Base-by-base conservation (phyloP, 306 rosid genomes). In the Cucurbita pepo region DNA sequence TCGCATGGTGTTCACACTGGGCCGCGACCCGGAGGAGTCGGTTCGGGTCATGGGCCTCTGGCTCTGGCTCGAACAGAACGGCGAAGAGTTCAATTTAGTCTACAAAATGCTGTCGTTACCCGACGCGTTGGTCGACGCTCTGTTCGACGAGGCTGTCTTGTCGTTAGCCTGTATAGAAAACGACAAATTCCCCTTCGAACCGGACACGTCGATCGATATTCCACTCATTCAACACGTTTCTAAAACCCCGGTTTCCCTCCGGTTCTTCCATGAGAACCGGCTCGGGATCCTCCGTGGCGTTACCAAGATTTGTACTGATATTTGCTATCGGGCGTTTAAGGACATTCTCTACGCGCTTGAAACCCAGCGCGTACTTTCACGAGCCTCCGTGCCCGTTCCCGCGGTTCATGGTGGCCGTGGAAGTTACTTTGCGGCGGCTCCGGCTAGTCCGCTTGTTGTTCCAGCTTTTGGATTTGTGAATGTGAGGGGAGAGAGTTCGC, bases 31-130 rank as follows among this genome's bases (percentile, higher is more conserved):
- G 0, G 64, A 81, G 0, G 79, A 80, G 62, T 81, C 89, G 1
- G 72, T 77, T 0, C 84, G 79, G 1, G 76, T 89, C 18, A 85
- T 89, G 89, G 88, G 86, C 3, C 76, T 91, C 16, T 74, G 90
- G 80, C 36, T 91, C 62, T 91, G 96, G 94, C 73, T 87, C 0
- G 97, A 91, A 38, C 76, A 64, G 0, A 37, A 18, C 0, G 71
- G 61, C 5, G 57, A 53, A 3, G 74, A 83, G 30, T 62, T 21
- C 16, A 71, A 58, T 47, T 14, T 79, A 18, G 57, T 88, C 0
- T 5, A 65, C 30, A 85, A 78, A 43, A 19, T 88, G 8, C 65
- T 81, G 10, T 44, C 44, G 0, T 82, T 88, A 25, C 82, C 91
- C 0, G 72, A 86, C 22, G 1, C 12, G 0, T 56, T 75, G 5